Conservation (phyloP, 768 basidiomycete species). For the Dioszegia crocea region DNA sequence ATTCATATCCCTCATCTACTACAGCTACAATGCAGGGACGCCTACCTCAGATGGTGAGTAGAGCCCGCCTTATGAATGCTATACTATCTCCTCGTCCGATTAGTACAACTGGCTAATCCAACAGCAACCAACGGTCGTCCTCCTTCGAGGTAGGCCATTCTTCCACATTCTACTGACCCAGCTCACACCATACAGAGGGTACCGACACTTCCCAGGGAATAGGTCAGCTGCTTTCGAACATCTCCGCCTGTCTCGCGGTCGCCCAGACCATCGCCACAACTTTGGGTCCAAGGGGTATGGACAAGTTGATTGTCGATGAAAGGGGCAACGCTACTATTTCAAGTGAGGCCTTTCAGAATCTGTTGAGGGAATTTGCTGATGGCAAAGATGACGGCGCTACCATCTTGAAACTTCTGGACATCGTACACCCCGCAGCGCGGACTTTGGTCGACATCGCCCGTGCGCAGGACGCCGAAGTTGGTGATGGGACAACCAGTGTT, state of each 20-base stretch:
- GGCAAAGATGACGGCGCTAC: conserved; percentile 92
- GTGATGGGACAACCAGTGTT: conserved; percentile 97
- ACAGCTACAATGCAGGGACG: conserved; percentile 42
- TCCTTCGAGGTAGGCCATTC: conserved; percentile 58
- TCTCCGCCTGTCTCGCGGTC: conserved; percentile 91
- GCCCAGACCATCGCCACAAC: conserved; percentile 86
- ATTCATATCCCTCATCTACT: conserved; percentile 6
- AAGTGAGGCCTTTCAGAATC: conserved; percentile 50
- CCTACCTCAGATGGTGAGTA: conserved; percentile 44
- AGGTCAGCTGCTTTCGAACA: conserved; percentile 87
- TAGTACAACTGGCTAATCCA: conserved; percentile 13
- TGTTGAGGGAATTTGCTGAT: neutral
- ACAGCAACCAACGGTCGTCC: conserved; percentile 95
- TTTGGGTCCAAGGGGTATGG: conserved; percentile 98
- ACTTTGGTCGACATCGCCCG: conserved; percentile 98
- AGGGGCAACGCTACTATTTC: conserved; percentile 97
- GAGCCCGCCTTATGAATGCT: neutral
- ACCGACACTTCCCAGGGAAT: conserved; percentile 95
- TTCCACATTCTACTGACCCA: neutral
- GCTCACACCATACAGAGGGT: conserved; percentile 59
- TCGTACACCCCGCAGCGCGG: conserved; percentile 94
- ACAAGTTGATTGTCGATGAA: conserved; percentile 90
- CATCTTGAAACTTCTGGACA: conserved; percentile 92
- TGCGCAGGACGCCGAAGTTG: conserved; percentile 97
- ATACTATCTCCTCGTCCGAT: neutral